Evolutionary conservation across 2,329 filamentous ascomycete genomes (phyloP).

Genomic region (Biscogniauxia sp.): DNA sequence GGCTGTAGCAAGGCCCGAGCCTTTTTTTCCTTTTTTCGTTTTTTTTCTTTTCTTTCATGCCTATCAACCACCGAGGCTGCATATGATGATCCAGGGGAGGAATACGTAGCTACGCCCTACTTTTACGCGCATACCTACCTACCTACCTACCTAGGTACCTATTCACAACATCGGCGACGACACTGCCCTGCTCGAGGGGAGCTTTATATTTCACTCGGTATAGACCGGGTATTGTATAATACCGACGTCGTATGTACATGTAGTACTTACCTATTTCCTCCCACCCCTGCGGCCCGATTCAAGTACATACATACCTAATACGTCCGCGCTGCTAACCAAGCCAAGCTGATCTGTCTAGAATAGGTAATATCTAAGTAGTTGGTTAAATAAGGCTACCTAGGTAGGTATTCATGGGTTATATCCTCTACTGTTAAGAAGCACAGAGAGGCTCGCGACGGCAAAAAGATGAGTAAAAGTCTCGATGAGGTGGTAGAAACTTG

Average conservation of each 20-base stretch:
- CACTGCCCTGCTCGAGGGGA: too few species aligned
- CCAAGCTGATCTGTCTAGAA: background rate
- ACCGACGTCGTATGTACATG: background rate
- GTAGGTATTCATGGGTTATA: background rate
- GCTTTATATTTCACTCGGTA: background rate
- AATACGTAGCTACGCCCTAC: too few species aligned
- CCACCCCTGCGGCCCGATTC: background rate
- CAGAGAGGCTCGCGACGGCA: background rate
- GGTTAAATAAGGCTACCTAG: background rate
- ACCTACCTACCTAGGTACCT: too few species aligned
- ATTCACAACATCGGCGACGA: background rate
- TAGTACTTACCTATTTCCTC: too few species aligned
- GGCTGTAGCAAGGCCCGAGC: too few species aligned
- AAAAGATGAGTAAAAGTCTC: background rate
- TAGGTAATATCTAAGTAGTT: too few species aligned
- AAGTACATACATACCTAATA: background rate
- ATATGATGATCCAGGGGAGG: too few species aligned
- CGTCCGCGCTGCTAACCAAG: background rate
- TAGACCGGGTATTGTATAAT: background rate
- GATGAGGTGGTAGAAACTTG: background rate
- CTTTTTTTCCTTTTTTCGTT: too few species aligned
- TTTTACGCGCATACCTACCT: too few species aligned
- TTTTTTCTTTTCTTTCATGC: too few species aligned
- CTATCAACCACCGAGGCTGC: too few species aligned
- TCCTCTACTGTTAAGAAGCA: background rate